Conservation (phyloP, 805 yeast genomes). For the Blastobotrys terrestris region DNA sequence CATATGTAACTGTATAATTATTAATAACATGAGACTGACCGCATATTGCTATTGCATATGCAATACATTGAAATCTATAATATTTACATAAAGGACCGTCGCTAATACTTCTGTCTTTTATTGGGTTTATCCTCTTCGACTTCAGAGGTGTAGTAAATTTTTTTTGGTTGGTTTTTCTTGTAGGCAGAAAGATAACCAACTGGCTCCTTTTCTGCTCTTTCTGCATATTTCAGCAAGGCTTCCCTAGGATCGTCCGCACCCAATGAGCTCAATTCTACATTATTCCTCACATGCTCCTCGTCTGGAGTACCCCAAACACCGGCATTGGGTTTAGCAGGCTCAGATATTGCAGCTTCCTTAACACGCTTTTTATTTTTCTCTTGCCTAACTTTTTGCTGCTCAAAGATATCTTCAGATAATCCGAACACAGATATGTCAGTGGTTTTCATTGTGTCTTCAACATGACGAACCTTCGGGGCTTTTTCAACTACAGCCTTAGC, state of each 20-base stretch:
- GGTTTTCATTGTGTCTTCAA: constrained; percentile 27
- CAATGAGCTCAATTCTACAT: constrained; percentile 14
- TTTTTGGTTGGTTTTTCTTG: constrained; percentile 18
- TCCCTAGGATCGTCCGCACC: constrained; percentile 31
- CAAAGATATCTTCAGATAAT: constrained; percentile 21
- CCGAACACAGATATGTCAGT: constrained; percentile 25
- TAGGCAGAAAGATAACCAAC: constrained; percentile 10
- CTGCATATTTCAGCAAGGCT: constrained; percentile 28
- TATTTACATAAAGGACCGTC: too few species aligned
- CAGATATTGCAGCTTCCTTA: constrained; percentile 8
- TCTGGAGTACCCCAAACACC: constrained; percentile 25
- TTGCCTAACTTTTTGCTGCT: constrained; percentile 6
- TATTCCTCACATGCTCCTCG: constrained; percentile 16
- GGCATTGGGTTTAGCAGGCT: constrained; percentile 20
- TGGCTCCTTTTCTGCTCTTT: constrained; percentile 19
- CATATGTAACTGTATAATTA: background rate
- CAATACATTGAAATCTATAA: too few species aligned
- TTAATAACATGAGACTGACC: background rate
- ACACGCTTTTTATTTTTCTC: background rate
- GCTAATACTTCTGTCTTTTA: background rate
- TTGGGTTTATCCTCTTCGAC: background rate
- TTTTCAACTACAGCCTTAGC: constrained; percentile 24
- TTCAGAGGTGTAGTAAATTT: background rate
- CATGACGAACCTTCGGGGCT: constrained; percentile 25
- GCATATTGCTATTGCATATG: too few species aligned